Evolutionary conservation across 176 grass and related monocot species (phyloP).

Genomic region (Cymbopogon citratus): DNA sequence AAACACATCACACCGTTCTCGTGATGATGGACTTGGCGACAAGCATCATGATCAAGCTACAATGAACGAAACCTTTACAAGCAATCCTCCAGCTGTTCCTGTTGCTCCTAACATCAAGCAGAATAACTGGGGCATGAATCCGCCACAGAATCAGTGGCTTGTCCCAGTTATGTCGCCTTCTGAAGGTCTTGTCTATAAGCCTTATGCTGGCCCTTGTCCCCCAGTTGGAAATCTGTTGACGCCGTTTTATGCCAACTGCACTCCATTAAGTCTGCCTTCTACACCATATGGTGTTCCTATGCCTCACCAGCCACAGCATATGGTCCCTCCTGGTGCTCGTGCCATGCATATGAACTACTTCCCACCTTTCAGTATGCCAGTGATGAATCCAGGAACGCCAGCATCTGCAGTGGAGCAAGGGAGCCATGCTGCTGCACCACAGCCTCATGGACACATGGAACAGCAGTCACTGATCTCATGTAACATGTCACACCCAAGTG

Average conservation of each 20-base stretch:
- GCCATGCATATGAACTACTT: conserved; percentile 59
- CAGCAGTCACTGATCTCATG: conserved; percentile 51
- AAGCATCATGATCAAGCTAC: conserved; percentile 23
- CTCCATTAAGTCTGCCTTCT: conserved; percentile 41
- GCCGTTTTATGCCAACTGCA: conserved; percentile 54
- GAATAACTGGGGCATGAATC: conserved; percentile 43
- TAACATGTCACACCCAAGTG: conserved; percentile 47
- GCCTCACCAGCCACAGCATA: conserved; percentile 56
- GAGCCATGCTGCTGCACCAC: conserved; percentile 32
- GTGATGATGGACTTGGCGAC: conserved; percentile 9
- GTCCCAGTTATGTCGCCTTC: conserved; percentile 87
- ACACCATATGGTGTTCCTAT: conserved; percentile 52
- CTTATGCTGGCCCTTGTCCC: conserved; percentile 65
- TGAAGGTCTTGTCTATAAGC: conserved; percentile 94
- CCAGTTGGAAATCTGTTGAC: conserved; percentile 75
- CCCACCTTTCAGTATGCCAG: conserved; percentile 61
- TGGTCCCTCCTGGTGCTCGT: conserved; percentile 44
- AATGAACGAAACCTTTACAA: not conserved
- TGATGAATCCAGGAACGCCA: conserved; percentile 48
- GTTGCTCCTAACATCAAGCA: conserved; percentile 54
- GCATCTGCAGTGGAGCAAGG: conserved; percentile 54
- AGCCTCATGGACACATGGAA: conserved; percentile 30
- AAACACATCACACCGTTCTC: conserved; percentile 26
- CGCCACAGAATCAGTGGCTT: conserved; percentile 73
- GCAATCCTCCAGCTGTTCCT: conserved; percentile 19